phyloP scores from a whole-genome alignment of 306 rosid genomes.

The Malus sylvestris region DNA sequence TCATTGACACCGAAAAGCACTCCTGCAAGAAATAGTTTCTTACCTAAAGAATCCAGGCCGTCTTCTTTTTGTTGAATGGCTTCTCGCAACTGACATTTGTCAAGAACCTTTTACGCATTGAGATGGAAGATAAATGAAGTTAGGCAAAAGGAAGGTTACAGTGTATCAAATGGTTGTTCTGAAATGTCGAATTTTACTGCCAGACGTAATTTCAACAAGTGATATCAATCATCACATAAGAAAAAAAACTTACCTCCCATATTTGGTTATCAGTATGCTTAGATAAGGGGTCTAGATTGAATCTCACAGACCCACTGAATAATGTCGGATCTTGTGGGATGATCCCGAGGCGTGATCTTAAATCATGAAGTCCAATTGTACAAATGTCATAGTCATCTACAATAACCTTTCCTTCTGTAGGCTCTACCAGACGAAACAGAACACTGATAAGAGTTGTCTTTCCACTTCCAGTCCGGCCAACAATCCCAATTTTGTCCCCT shows the following conservation, averaged over 20 bases:
- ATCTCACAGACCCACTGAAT: constrained; percentile 24
- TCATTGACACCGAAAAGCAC: neutral
- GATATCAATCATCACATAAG: neutral
- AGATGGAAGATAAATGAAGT: neutral
- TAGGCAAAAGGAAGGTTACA: neutral
- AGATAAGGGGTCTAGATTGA: constrained; percentile 26
- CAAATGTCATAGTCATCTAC: constrained; percentile 21
- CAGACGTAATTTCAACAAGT: too few relatives aligned
- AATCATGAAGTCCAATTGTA: constrained; percentile 23
- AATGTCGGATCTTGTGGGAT: constrained; percentile 29
- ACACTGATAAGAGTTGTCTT: constrained; percentile 1
- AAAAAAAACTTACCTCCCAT: constrained; percentile 20
- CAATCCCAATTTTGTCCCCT: constrained; percentile 22
- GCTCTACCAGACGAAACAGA: constrained; percentile 25
- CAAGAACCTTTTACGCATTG: constrained; percentile 17
- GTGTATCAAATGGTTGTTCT: neutral
- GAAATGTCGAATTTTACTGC: too few relatives aligned
- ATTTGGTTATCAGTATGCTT: constrained; percentile 20
- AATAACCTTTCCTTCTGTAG: constrained; percentile 16
- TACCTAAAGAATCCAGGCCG: constrained; percentile 26
- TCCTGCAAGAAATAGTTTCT: neutral
- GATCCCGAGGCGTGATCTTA: constrained; percentile 18
- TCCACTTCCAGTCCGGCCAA: constrained; percentile 29
- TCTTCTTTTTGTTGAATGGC: constrained; percentile 15
- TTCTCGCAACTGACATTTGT: constrained; percentile 22